phyloP scores from a whole-genome alignment of 306 rosid species.

The Fragaria iinumae region DNA sequence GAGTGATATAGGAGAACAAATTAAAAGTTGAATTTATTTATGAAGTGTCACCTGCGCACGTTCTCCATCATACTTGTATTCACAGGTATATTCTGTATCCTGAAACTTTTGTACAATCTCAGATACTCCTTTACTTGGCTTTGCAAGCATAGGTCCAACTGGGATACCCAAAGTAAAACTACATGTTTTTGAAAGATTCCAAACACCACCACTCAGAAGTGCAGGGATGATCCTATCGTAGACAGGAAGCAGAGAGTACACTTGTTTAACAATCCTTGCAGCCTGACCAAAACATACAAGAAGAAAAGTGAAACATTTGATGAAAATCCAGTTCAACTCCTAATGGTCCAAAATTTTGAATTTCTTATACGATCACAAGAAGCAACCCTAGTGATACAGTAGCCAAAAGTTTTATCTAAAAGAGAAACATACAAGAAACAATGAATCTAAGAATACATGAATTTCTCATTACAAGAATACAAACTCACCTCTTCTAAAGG shows the following conservation, averaged over 20 bases:
- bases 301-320: not conserved
- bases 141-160: slow-evolving; percentile 92
- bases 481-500: slow-evolving; percentile 77
- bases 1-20: slow-evolving; percentile 12
- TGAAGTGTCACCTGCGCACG: slow-evolving; percentile 82
- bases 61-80: slow-evolving; percentile 93
- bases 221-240: slow-evolving; percentile 75
- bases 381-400: too few relatives aligned
- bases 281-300: slow-evolving; percentile 57
- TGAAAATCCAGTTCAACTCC: too few relatives aligned
- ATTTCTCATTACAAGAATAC: slow-evolving; percentile 6
- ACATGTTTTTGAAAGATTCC: slow-evolving; percentile 72
- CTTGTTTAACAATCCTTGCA: slow-evolving; percentile 75
- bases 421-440: too few relatives aligned
- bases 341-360: too few relatives aligned
- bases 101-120: slow-evolving; percentile 79
- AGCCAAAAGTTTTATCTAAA: too few relatives aligned
- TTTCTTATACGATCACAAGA: too few relatives aligned
- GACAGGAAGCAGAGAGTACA: slow-evolving; percentile 77
- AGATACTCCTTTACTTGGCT: slow-evolving; percentile 76
- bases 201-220: slow-evolving; percentile 68
- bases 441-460: not conserved
- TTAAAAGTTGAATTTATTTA: slow-evolving; percentile 12
- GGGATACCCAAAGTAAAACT: slow-evolving; percentile 84
- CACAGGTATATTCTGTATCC: slow-evolving; percentile 84